Evolutionary conservation across 2,329 filamentous ascomycete species (phyloP), one percentile per base, ranked within the genome.

Genomic region (Ceratocystis diversiconidia): DNA sequence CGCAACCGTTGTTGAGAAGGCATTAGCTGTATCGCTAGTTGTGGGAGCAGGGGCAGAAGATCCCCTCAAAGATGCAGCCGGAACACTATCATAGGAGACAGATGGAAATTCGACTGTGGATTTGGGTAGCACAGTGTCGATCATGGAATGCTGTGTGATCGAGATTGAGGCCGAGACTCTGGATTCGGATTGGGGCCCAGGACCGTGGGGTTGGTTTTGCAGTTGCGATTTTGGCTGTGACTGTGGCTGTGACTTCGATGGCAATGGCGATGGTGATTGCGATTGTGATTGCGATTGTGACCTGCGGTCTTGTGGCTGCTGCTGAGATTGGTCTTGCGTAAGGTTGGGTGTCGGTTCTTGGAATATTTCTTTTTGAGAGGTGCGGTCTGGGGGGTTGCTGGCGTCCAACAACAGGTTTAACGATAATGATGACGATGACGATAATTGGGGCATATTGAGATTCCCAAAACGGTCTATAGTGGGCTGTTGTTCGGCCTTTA

Each of bases 341-440:
- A 28, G 19, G 10, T 41, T 12, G 22, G 28, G 48, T 28, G 5
- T 46, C n/a, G 32, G 17, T 17, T 61, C 60, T 61, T 43, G 60
- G 15, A 7, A 15, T 22, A 5, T 12, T 15, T 15, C 44, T 41
- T 55, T 28, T 4, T 19, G 15, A 19, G 43, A 22, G 22, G n/a
- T 30, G 6, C 17, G 17, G 48, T 44, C 61, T 8, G 41, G 19
- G 15, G 63, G 3, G 25, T 60, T 64, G 1, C 36, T n/a, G 43
- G 22, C 25, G 52, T 41, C 10, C 12, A 41, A 15, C 63, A 64
- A 2, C 19, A 60, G 36, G 22, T 60, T 64, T 6, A 50, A 64
- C 25, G 60, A 48, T 25, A 52, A 57, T 22, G 62, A 30, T 7
- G 62, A 48, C 30, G 30, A 64, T 22, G 59, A 60, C 17, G 60